These are phyloP conservation scores for Backusella westeae DNA, from an alignment of 192 early-diverging fungal genomes.

Conservation along the genomic window DNA sequence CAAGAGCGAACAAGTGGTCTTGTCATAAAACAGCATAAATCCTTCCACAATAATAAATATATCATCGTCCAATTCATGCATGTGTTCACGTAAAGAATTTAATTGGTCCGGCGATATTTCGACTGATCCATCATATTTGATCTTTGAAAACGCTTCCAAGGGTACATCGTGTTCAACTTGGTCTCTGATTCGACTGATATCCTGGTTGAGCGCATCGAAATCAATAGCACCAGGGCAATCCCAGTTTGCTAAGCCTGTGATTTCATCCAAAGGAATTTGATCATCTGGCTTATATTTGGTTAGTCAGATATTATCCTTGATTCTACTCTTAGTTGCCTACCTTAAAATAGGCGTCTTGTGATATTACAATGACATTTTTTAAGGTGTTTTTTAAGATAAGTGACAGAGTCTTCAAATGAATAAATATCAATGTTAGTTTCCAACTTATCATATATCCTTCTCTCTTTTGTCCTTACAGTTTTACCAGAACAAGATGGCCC, in stretches of 20 bases:
- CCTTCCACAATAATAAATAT: constrained; percentile 69
- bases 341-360: constrained; percentile 78
- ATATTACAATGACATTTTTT: constrained; percentile 57
- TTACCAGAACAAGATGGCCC: constrained; percentile 75
- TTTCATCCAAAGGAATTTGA: constrained; percentile 61
- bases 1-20: constrained; percentile 37
- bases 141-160: neutral
- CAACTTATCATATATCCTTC: neutral
- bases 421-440: neutral
- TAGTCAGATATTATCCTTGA: neutral
- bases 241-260: constrained; percentile 65
- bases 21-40: constrained; percentile 70
- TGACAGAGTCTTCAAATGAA: constrained; percentile 42
- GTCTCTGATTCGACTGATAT: constrained; percentile 33
- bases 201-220: constrained; percentile 32
- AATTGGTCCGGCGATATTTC: neutral
- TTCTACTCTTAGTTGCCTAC: neutral
- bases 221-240: constrained; percentile 74
- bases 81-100: constrained; percentile 1
- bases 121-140: neutral
- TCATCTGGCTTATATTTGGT: constrained; percentile 40
- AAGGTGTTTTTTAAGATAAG: constrained; percentile 55
- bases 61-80: constrained; percentile 20
- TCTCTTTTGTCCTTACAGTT: constrained; percentile 41
- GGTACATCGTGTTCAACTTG: neutral